Evolutionary conservation across 805 yeast genomes (phyloP).

Genomic region (Candida glaebosa): DNA sequence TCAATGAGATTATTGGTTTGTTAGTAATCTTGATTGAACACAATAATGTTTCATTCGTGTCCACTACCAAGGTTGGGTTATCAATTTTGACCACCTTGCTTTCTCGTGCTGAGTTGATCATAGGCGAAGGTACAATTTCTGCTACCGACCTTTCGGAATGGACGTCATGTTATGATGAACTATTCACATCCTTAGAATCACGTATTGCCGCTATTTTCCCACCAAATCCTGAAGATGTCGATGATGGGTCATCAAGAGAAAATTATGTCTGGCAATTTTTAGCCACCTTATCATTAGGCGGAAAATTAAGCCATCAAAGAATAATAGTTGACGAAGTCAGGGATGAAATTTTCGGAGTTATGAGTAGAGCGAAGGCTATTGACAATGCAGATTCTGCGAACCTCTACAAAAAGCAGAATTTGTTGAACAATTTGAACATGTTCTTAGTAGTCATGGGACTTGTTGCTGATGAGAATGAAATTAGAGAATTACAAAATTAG

Average conservation of each 20-base stretch:
- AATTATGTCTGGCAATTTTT: conserved; percentile 92
- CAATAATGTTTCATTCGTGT: conserved; percentile 66
- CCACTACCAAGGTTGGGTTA: conserved; percentile 74
- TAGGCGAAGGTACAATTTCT: conserved; percentile 67
- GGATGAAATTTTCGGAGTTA: conserved; percentile 86
- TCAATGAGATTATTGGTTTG: conserved; percentile 74
- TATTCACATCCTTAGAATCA: conserved; percentile 77
- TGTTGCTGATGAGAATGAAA: conserved; percentile 86
- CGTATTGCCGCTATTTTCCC: conserved; percentile 80
- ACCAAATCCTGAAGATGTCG: conserved; percentile 47
- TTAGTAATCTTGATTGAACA: conserved; percentile 66
- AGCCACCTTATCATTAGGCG: conserved; percentile 90
- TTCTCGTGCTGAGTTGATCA: conserved; percentile 87
- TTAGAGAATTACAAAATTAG: conserved; percentile 57
- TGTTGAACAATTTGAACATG: conserved; percentile 78
- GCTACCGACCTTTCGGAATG: conserved; percentile 63
- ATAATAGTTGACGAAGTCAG: conserved; percentile 91
- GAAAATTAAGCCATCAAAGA: conserved; percentile 86
- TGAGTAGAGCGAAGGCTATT: conserved; percentile 68
- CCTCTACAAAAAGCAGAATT: conserved; percentile 49
- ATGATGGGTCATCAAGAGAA: conserved; percentile 56
- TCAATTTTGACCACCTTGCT: conserved; percentile 85
- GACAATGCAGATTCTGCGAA: conserved; percentile 45
- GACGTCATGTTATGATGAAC: conserved; percentile 76
- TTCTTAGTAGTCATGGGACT: conserved; percentile 96